These are phyloP conservation scores for Phytopythium delawarense DNA, from an alignment of 352 stramenopile species.

Conservation along the genomic window DNA sequence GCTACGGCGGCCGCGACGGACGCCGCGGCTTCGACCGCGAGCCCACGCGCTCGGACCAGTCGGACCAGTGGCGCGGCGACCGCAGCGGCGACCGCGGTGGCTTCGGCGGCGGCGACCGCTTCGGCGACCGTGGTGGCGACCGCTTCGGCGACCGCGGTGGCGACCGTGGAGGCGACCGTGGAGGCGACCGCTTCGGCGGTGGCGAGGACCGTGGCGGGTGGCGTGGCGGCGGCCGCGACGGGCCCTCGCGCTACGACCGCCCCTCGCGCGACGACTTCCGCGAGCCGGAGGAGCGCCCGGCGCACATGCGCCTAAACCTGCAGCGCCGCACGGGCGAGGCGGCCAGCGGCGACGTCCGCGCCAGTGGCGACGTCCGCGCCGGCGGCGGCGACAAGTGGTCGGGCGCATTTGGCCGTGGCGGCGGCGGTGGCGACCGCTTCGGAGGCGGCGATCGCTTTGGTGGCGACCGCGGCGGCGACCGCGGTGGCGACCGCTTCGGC, in stretches of 20 bases:
- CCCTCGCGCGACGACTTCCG: conserved; percentile 46
- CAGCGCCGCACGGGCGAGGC: conserved; percentile 33
- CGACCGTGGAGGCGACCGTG: conserved; percentile 11
- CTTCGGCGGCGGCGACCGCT: conserved; percentile 25
- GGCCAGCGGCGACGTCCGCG: not conserved
- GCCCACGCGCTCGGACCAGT: conserved; percentile 38
- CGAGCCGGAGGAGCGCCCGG: conserved; percentile 55
- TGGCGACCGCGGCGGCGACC: conserved; percentile 20
- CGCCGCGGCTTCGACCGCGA: conserved; percentile 41
- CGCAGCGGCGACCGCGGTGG: conserved; percentile 24
- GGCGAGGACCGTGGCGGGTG: conserved; percentile 21
- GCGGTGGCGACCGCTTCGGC: conserved; percentile 25
- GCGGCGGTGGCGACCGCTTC: conserved; percentile 21
- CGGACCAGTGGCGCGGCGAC: conserved; percentile 50
- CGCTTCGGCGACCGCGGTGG: conserved; percentile 12
- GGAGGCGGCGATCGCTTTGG: conserved; percentile 16
- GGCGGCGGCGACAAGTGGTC: conserved; percentile 53
- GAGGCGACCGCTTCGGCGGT: conserved; percentile 1
- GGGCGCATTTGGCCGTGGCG: conserved; percentile 36
- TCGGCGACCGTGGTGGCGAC: conserved; percentile 11
- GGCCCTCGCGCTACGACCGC: conserved; percentile 65
- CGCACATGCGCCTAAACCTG: conserved; percentile 77
- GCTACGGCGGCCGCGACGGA: conserved; percentile 32
- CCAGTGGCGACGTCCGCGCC: conserved; percentile 15
- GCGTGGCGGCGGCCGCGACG: conserved; percentile 24